phyloP scores from a whole-genome alignment of 192 early-diverging fungal genomes.

The Podila epigama region DNA sequence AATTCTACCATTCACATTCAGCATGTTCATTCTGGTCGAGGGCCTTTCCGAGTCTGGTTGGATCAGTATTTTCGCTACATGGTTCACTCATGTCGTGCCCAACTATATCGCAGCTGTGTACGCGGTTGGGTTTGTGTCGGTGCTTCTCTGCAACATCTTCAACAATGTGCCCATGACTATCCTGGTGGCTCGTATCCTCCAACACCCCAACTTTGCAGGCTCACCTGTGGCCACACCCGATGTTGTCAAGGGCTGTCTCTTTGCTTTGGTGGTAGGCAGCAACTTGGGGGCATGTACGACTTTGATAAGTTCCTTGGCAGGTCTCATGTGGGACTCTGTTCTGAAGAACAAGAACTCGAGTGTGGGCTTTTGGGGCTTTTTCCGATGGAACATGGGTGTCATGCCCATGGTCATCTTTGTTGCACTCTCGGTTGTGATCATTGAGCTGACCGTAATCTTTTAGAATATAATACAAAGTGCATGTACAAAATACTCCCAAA shows the following conservation, averaged over 20 bases:
- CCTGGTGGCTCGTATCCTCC: conserved; percentile 75
- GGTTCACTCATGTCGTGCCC: conserved; percentile 58
- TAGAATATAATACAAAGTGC: too few species aligned
- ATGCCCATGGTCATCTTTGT: conserved; percentile 63
- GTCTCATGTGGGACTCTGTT: conserved; percentile 70
- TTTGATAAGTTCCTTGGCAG: conserved; percentile 77
- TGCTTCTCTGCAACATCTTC: conserved; percentile 75
- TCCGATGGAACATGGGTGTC: conserved; percentile 65
- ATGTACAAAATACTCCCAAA: too few species aligned
- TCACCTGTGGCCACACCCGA: conserved; percentile 44
- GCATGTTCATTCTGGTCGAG: conserved; percentile 90
- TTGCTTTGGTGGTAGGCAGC: conserved; percentile 77
- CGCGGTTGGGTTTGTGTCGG: conserved; percentile 64
- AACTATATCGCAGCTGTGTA: conserved; percentile 67
- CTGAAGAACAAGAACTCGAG: conserved; percentile 57
- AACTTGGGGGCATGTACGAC: conserved; percentile 87
- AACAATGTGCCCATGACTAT: conserved; percentile 92
- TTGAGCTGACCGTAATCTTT: conserved; percentile 57
- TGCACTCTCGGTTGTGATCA: conserved; percentile 53
- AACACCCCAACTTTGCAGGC: conserved; percentile 65
- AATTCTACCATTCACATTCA: conserved; percentile 80
- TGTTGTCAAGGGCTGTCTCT: conserved; percentile 64
- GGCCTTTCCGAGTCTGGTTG: conserved; percentile 71
- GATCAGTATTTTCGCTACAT: conserved; percentile 71
- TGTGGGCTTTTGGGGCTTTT: conserved; percentile 59